Percentiles rank a stretch among this genome's conserved stretches.
Evolutionary conservation across 306 rosid genomes (phyloP).

Genomic region (Castanospermum australe): DNA sequence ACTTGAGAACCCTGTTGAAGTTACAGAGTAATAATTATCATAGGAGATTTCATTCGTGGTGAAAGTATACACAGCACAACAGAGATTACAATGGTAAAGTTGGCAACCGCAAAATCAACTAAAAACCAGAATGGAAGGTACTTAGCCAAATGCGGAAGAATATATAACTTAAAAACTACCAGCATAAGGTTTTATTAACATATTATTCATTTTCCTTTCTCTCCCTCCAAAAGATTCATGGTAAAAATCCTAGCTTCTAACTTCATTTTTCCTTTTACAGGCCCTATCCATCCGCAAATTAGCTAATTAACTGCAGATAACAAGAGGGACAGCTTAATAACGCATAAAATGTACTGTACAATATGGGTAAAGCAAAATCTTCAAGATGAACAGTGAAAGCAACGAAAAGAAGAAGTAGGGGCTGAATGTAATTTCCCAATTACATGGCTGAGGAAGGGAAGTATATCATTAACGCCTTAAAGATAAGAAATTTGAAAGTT

Average conservation of each 20-base stretch:
- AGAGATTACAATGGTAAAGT: not conserved
- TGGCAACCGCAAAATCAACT: not conserved
- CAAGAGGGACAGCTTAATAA: conserved; percentile 11
- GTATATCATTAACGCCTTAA: not conserved
- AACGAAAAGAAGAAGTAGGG: not conserved
- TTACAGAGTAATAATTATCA: conserved; percentile 5
- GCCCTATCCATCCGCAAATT: not conserved
- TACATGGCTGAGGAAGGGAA: not conserved
- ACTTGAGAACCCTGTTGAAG: conserved; percentile 65
- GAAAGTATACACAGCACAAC: not conserved
- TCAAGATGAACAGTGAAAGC: conserved; percentile 6
- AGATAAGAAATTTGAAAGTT: not conserved
- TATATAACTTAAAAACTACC: not conserved
- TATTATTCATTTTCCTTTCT: not conserved
- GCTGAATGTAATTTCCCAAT: not conserved
- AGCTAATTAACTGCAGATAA: not conserved
- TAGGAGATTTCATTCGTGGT: not conserved
- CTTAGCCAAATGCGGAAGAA: not conserved
- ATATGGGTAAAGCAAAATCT: not conserved
- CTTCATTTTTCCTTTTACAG: not conserved
- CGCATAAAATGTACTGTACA: not conserved
- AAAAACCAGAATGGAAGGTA: not conserved
- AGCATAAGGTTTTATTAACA: not conserved
- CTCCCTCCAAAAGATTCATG: not conserved
- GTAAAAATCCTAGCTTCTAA: not conserved